Percentiles rank a stretch among this genome's conserved stretches.
Evolutionary conservation across 2,329 filamentous ascomycete genomes (phyloP).

Genomic region (Colletotrichum sp.): DNA sequence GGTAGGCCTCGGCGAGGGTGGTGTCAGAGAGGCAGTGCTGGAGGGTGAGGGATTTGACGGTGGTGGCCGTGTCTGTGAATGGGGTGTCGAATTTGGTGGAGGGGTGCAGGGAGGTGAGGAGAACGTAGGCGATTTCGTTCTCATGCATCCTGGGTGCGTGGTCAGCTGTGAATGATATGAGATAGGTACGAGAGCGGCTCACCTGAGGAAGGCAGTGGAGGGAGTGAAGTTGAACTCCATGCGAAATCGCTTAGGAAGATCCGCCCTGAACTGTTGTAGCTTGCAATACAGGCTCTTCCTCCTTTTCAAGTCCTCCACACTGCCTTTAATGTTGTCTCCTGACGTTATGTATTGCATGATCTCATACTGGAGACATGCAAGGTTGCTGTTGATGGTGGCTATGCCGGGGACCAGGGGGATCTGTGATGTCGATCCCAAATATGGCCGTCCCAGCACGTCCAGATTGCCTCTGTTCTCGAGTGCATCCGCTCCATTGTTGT

Average conservation of each 20-base stretch:
- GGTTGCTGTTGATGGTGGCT: background rate
- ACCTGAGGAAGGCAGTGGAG: conserved; percentile 7
- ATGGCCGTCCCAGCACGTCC: conserved; percentile 5
- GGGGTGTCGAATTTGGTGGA: conserved; percentile 6
- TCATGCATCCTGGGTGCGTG: conserved; percentile 2
- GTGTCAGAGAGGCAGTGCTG: conserved; percentile 18
- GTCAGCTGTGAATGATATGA: background rate
- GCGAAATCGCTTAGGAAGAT: background rate
- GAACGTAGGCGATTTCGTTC: conserved; percentile 11
- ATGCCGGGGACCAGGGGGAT: background rate
- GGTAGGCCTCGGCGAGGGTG: conserved; percentile 3
- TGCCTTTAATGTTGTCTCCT: conserved; percentile 1
- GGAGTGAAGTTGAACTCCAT: conserved; percentile 9
- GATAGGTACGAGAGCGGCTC: background rate
- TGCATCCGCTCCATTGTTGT: background rate
- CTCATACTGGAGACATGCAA: conserved; percentile 7
- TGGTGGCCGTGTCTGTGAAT: background rate
- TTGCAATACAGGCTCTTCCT: conserved; percentile 2
- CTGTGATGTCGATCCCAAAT: background rate
- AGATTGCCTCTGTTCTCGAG: background rate
- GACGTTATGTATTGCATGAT: conserved; percentile 15
- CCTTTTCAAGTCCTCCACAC: background rate
- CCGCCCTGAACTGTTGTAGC: background rate
- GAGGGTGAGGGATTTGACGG: conserved; percentile 4
- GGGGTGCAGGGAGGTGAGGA: conserved; percentile 2